Evolutionary conservation across 176 grass and related monocot genomes (phyloP), one percentile per base, ranked within the genome.

Genomic region (Aegilops tauschii): DNA sequence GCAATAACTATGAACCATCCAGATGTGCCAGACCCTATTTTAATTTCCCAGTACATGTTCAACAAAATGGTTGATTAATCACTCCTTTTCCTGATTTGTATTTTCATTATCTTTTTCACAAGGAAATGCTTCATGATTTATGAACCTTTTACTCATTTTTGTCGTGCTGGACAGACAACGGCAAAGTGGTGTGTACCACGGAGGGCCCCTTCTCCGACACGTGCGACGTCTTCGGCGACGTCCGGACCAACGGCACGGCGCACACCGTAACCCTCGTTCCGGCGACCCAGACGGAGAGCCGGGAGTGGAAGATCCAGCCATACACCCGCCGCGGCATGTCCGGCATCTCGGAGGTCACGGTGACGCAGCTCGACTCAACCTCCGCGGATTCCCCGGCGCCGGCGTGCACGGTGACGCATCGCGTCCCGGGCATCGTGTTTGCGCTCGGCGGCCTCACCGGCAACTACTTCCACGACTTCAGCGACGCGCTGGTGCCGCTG

Each of bases 381-480:
- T 70, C 81, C 10, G 65, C 54, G 29, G 29, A 1, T 1, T 65
- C 28, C 27, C 25, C 14, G 3, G 28, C 65, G 5, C 84, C 87
- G 65, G 9, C 73, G 72, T 97, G 94, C 89, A 83, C 80, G 56
- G 80, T 89, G 23, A 80, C 67, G 1, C 73, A 97, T 42, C 31
- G 54, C 77, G 30, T 47, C 21, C 92, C 88, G 0, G 92, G 66
- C 81, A 35, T 97, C 17, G 47, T 97, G 21, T 94, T 94, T 47
- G 81, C 88, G 31, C 81, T 97, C 16, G 93, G 91, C 29, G 93
- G 91, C 5, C 88, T 91, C 6, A 91, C 83, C 0, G 93, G 91
- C 73, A 95, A 93, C 87, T 93, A 96, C 85, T 95, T 91, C 88
- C 93, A 95, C 76, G 93, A 95, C 65, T 92, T 90, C 86, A 89